Conservation (phyloP, 2,329 filamentous ascomycete genomes). For the Didymella segeticola region DNA sequence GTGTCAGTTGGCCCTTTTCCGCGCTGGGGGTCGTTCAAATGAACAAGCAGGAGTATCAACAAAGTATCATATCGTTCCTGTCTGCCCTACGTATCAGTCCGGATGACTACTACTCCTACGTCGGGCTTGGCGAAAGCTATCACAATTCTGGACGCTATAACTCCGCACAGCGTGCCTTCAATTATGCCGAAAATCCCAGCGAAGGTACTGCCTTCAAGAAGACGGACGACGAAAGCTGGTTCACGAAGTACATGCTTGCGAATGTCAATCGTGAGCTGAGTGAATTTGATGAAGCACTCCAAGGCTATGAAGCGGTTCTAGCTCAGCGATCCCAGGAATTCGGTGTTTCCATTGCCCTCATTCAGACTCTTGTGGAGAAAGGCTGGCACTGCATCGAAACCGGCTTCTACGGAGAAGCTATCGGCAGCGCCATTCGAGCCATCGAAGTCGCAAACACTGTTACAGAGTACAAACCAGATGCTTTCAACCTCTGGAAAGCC, state of each 20-base stretch:
- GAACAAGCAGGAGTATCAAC: constrained; percentile 88
- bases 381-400: constrained; percentile 78
- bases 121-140: constrained; percentile 96
- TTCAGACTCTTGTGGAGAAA: constrained; percentile 87
- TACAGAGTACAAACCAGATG: constrained; percentile 65
- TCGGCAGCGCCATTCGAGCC: constrained; percentile 71
- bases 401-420: constrained; percentile 84
- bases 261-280: constrained; percentile 93
- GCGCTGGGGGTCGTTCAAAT: constrained; percentile 93
- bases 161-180: constrained; percentile 89
- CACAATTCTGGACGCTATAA: constrained; percentile 92
- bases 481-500: constrained; percentile 96
- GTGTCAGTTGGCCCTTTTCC: constrained; percentile 94
- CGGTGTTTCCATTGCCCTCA: constrained; percentile 83
- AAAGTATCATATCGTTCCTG: constrained; percentile 91
- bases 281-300: constrained; percentile 84
- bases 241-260: constrained; percentile 94
- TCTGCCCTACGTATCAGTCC: constrained; percentile 83
- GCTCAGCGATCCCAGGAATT: constrained; percentile 73
- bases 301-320: constrained; percentile 77
- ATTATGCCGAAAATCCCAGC: constrained; percentile 81
- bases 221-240: constrained; percentile 78
- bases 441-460: constrained; percentile 72
- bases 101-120: constrained; percentile 92
- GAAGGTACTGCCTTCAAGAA: constrained; percentile 62